Base-by-base conservation (phyloP, 345 rosid species). In the Camelina hispida region DNA sequence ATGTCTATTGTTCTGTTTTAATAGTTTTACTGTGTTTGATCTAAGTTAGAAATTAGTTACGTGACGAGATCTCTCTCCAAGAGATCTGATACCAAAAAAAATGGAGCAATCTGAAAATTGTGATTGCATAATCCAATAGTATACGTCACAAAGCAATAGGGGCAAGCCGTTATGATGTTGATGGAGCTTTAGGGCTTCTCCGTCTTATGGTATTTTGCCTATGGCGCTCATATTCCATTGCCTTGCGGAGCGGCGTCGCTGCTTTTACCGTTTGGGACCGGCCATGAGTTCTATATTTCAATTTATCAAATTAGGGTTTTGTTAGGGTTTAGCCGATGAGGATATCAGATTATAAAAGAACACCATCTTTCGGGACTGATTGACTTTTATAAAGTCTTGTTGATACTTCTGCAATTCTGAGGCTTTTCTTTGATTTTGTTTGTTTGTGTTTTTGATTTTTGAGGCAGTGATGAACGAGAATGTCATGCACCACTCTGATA, bases 171-270 rank as follows among this genome's bases (percentile, higher is more conserved):
- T n/a, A 4, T 6, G 51, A 61, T 25, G 81, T 78, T 4, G 81
- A 53, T 12, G 81, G 81, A 72, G 74, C 78, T 23, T 18, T 8
- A 34, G 4, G 60, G 78, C 64, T 72, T 73, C 81, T 72, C 81
- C 81, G 80, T 69, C 52, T 23, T 11, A 28, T 7, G 35, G 47
- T 1, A 7, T 17, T 9, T 8, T 28, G 58, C 9, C 3, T 0
- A 4, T 6, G 53, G 62, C 42, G 67, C 65, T 78, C 81, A 78
- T 78, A 78, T 78, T 73, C 74, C 81, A 78, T 78, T 64, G 78
- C 81, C 35, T 42, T 78, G 78, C 72, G 81, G 65, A 78, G 81
- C 81, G 77, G 81, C 78, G 78, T 78, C 37, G 81, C 73, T 78
- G 81, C 81, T 18, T 65, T 78, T 78, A 78, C 78, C 78, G 77